phyloP scores from a whole-genome alignment of 2,329 filamentous ascomycete genomes.

The Colletotrichum sp. region DNA sequence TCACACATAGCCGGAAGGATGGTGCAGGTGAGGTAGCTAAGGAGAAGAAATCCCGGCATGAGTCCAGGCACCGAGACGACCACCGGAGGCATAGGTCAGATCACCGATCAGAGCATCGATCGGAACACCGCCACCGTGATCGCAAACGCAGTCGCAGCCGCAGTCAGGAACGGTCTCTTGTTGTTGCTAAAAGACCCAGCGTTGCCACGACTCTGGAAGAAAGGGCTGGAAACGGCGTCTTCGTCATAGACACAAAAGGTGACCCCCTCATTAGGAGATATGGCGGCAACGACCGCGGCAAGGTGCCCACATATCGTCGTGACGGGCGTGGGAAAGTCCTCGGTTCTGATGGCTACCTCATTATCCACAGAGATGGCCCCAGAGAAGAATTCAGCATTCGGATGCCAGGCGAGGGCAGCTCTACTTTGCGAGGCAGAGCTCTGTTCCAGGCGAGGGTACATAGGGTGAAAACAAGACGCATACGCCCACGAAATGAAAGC shows the following conservation, averaged over 20 bases:
- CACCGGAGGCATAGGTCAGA: neutral
- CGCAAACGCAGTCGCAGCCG: constrained; percentile 7
- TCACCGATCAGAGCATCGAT: neutral
- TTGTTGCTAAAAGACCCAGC: neutral
- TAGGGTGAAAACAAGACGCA: constrained; percentile 39
- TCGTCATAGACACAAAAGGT: constrained; percentile 73
- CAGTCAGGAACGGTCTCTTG: neutral
- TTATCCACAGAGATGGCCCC: constrained; percentile 70
- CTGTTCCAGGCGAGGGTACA: constrained; percentile 49
- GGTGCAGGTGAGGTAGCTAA: neutral
- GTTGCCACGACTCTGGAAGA: constrained; percentile 26
- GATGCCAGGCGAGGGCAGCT: constrained; percentile 46
- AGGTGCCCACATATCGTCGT: constrained; percentile 74
- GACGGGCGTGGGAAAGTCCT: constrained; percentile 73
- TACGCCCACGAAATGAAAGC: constrained; percentile 38
- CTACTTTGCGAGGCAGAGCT: constrained; percentile 50
- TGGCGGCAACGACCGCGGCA: constrained; percentile 74
- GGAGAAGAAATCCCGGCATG: constrained; percentile 19
- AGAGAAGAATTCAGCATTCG: constrained; percentile 59
- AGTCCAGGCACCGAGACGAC: constrained; percentile 23
- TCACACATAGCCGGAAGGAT: neutral
- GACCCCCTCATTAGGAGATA: constrained; percentile 79
- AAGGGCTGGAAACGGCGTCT: constrained; percentile 43
- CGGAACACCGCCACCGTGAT: neutral
- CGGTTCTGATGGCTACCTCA: constrained; percentile 63